phyloP scores from a whole-genome alignment of 495 filamentous ascomycete species.

The Aspergillus nidulans region DNA sequence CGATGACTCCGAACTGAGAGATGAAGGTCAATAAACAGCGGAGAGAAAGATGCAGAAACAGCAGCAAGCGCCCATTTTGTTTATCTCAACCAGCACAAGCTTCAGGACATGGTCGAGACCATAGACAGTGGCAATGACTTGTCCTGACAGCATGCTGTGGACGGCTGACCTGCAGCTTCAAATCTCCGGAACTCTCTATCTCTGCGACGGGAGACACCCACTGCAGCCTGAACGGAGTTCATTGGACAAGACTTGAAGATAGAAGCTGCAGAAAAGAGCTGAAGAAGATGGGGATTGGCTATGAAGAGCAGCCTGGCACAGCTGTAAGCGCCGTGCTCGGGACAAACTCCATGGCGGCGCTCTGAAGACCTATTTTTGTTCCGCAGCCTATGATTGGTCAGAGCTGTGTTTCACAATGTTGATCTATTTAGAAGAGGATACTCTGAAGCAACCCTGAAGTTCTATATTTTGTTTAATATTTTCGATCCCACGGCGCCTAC shows the following conservation, averaged over 20 bases:
- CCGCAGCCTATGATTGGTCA: neutral
- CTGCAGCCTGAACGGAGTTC: neutral
- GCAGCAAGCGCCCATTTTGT: slow-evolving; percentile 4
- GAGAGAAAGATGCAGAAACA: slow-evolving; percentile 5
- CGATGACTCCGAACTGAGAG: neutral
- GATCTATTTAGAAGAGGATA: too few species aligned
- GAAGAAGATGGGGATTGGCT: slow-evolving; percentile 14
- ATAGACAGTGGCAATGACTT: neutral
- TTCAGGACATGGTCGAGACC: neutral
- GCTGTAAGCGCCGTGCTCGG: slow-evolving; percentile 26
- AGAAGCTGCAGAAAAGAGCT: slow-evolving; percentile 10
- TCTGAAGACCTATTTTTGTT: slow-evolving; percentile 7
- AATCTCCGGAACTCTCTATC: slow-evolving; percentile 6
- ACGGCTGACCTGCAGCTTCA: slow-evolving; percentile 6
- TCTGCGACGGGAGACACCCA: neutral
- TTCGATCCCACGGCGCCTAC: neutral
- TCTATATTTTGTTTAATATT: neutral
- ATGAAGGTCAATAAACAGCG: slow-evolving; percentile 3
- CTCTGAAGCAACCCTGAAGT: neutral
- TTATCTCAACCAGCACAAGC: neutral
- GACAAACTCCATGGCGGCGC: slow-evolving; percentile 3
- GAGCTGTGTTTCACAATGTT: slow-evolving; percentile 1
- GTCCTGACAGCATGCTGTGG: neutral
- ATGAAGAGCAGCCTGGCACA: neutral
- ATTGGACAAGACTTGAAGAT: slow-evolving; percentile 7